These are phyloP conservation scores for Aquanectria penicillioides DNA, from an alignment of 2,329 filamentous ascomycete genomes.

Conservation along the genomic window DNA sequence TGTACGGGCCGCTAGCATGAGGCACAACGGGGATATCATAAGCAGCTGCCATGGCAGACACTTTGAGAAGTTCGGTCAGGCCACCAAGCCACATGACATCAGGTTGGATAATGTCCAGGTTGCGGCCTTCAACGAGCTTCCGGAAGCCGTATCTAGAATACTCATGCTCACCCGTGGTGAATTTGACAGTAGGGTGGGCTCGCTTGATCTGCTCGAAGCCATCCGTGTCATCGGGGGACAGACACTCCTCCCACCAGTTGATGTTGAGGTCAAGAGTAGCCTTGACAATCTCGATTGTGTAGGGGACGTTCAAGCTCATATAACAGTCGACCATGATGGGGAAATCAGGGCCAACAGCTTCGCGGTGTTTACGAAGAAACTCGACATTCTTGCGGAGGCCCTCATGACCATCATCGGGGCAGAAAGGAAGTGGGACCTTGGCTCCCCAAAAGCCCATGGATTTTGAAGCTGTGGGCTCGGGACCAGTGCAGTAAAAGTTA, in stretches of 20 bases:
- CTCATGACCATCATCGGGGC: slow-evolving; percentile 84
- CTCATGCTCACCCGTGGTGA: slow-evolving; percentile 96
- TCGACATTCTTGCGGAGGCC: slow-evolving; percentile 90
- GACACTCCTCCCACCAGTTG: slow-evolving; percentile 97
- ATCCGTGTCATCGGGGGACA: slow-evolving; percentile 91
- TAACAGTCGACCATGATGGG: slow-evolving; percentile 97
- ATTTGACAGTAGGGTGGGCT: slow-evolving; percentile 89
- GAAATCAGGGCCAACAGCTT: slow-evolving; percentile 87
- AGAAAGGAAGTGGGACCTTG: slow-evolving; percentile 91
- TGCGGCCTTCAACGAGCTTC: slow-evolving; percentile 90
- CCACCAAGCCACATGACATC: slow-evolving; percentile 98
- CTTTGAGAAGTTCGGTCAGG: slow-evolving; percentile 89
- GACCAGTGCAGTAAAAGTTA: slow-evolving; percentile 95
- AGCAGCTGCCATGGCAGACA: slow-evolving; percentile 87
- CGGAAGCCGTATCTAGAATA: slow-evolving; percentile 95
- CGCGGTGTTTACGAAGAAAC: slow-evolving; percentile 85
- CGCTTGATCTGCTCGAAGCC: slow-evolving; percentile 91
- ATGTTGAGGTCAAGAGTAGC: slow-evolving; percentile 85
- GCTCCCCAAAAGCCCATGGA: slow-evolving; percentile 89
- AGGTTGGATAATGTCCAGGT: slow-evolving; percentile 93
- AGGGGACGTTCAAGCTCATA: slow-evolving; percentile 93
- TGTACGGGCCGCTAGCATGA: slow-evolving; percentile 94
- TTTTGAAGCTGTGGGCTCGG: slow-evolving; percentile 82
- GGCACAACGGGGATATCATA: slow-evolving; percentile 96
- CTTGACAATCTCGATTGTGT: slow-evolving; percentile 91